Evolutionary conservation across 2,329 filamentous ascomycete genomes (phyloP).

Genomic region (Botrytis elliptica): DNA sequence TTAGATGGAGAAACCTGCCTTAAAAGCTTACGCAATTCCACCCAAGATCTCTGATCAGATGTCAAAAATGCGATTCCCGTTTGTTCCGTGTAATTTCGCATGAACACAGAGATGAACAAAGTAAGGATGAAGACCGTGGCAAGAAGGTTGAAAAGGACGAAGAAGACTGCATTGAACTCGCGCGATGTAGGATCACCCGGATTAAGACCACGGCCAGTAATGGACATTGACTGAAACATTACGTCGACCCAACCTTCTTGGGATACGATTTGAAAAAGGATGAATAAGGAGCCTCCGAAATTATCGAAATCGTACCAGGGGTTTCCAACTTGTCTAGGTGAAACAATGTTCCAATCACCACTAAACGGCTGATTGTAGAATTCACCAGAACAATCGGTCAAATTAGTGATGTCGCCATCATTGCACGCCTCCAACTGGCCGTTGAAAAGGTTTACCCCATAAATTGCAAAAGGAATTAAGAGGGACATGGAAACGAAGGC

Average conservation of each 20-base stretch:
- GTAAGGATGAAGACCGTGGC: constrained; percentile 96
- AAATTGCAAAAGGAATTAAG: constrained; percentile 94
- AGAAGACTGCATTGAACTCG: constrained; percentile 85
- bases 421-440: constrained; percentile 81
- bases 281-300: constrained; percentile 90
- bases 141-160: constrained; percentile 93
- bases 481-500: constrained; percentile 93
- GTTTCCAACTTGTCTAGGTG: constrained; percentile 78
- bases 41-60: constrained; percentile 93
- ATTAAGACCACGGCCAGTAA: constrained; percentile 74
- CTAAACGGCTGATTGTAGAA: constrained; percentile 73
- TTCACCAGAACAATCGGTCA: constrained; percentile 81
- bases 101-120: constrained; percentile 97
- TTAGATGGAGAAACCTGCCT: constrained; percentile 94
- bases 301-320: constrained; percentile 90
- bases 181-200: constrained; percentile 67
- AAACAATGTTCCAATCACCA: constrained; percentile 72
- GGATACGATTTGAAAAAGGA: constrained; percentile 97
- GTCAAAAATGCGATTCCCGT: constrained; percentile 96
- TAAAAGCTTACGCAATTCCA: constrained; percentile 88
- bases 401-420: constrained; percentile 60
- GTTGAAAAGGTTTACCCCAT: constrained; percentile 89
- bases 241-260: constrained; percentile 98
- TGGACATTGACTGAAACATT: constrained; percentile 79
- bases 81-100: constrained; percentile 99